A percentile compares a stretch with the other conserved stretches of the same genome.
These are phyloP conservation scores for Pilatotrama ljubarskyi DNA, from an alignment of 768 basidiomycete species.

Conservation along the genomic window DNA sequence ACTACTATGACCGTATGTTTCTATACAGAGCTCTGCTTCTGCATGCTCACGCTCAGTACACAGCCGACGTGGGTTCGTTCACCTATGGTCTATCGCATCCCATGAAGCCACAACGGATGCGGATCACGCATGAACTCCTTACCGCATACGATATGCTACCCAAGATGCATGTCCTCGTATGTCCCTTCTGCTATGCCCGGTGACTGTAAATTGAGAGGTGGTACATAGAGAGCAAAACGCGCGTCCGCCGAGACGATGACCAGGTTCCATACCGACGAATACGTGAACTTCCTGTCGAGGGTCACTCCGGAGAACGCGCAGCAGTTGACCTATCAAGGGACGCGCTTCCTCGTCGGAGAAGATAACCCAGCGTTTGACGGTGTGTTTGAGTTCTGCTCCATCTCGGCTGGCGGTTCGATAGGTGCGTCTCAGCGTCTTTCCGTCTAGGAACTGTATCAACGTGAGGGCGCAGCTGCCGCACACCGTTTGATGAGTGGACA, in stretches of 20 bases:
- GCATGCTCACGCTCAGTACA: not conserved
- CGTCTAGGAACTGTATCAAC: too few species aligned
- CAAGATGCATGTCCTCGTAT: slow-evolving; percentile 89
- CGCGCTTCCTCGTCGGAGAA: slow-evolving; percentile 77
- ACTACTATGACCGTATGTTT: slow-evolving; percentile 73
- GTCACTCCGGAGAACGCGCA: slow-evolving; percentile 92
- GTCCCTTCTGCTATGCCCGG: slow-evolving; percentile 30
- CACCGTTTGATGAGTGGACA: slow-evolving; percentile 76
- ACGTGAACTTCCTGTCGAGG: slow-evolving; percentile 84
- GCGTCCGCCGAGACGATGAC: slow-evolving; percentile 58
- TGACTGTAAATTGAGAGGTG: not conserved
- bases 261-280: slow-evolving; percentile 97
- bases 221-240: slow-evolving; percentile 35
- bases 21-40: not conserved
- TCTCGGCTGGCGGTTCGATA: slow-evolving; percentile 94
- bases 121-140: slow-evolving; percentile 90
- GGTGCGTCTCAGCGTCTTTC: slow-evolving; percentile 45
- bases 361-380: slow-evolving; percentile 98
- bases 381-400: slow-evolving; percentile 94
- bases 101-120: slow-evolving; percentile 96
- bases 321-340: slow-evolving; percentile 80
- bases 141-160: slow-evolving; percentile 88
- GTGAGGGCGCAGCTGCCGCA: slow-evolving; percentile 60
- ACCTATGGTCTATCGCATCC: slow-evolving; percentile 88
- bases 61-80: slow-evolving; percentile 72